Evolutionary conservation across 305 asterid genomes (phyloP), one percentile per base, ranked within the genome.

Genomic region (Fraxinus velutina): DNA sequence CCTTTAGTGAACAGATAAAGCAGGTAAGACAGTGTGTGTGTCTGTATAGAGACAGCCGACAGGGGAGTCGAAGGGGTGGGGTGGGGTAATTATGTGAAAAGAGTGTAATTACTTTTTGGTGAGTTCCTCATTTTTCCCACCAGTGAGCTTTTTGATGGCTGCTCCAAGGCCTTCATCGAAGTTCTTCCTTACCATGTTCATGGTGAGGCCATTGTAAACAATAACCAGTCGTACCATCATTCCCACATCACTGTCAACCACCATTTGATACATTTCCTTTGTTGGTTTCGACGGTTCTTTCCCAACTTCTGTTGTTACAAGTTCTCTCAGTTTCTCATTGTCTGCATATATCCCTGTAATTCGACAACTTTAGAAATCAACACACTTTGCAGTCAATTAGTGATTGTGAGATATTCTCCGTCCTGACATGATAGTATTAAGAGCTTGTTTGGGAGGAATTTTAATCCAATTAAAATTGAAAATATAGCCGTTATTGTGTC

Each of bases 91-190:
- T 33, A 32, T 24, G 21, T 1, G 24, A 44, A 73, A 47, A 30
- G 62, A 21, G 76, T 76, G 9, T 17, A 75, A 9, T 15, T 91
- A 93, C 97, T 73, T 90, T 39, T 93, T 91, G 1, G 92, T 90
- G 76, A 91, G 93, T 75, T 91, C 91, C 36, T 87, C 92, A 44
- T 90, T 88, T 88, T 89, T 93, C 37, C 88, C 92, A 72, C 93
- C 96, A 6, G 92, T 91, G 81, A 92, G 92, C 85, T 91, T 93
- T 93, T 91, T 91, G 81, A 93, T 91, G 78, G 97, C 85, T 62
- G 92, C 88, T 87, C 94, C 97, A 0, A 92, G 80, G 72, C 94
- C 92, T 86, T 90, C 94, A 33, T 91, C 89, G 52, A 93, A 92
- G 86, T 83, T 92, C 60, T 90, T 92, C 81, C 91, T 89, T 12